A percentile compares a stretch with the other conserved stretches of the same genome.
Evolutionary conservation across 108 stramenopile genomes (phyloP).

Genomic region (Conticribra weissflogii): DNA sequence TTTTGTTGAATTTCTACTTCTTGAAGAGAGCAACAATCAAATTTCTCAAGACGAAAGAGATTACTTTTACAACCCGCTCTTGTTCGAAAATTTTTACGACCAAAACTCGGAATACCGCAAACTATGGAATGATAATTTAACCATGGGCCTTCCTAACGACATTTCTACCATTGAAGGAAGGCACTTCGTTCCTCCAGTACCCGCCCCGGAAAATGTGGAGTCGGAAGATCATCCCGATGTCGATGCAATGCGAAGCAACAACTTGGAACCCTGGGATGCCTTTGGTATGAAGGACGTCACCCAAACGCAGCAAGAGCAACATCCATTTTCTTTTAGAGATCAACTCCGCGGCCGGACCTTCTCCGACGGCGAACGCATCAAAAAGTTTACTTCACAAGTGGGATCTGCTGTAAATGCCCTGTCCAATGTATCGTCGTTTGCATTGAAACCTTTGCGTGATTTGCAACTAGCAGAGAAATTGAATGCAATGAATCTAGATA

Average conservation of each 20-base stretch:
- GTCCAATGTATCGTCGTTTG: conserved; percentile 31
- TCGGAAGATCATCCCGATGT: no score
- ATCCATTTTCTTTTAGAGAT: background rate
- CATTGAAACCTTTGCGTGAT: conserved; percentile 47
- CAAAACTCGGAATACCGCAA: conserved; percentile 59
- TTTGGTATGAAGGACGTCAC: no score
- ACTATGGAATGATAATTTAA: conserved; percentile 71
- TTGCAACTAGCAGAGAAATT: conserved; percentile 60
- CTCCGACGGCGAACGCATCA: conserved; percentile 29
- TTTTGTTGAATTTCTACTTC: conserved; percentile 58
- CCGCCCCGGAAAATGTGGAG: no score
- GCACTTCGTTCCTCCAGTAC: no score
- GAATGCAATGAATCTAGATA: conserved; percentile 60
- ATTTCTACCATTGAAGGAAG: no score
- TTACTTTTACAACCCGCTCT: conserved; percentile 9
- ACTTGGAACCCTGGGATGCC: no score
- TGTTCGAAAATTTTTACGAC: conserved; percentile 62
- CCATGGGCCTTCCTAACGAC: conserved; percentile 22
- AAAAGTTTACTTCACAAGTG: conserved; percentile 26
- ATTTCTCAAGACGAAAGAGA: conserved; percentile 46
- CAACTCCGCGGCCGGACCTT: conserved; percentile 6
- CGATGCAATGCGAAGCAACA: no score
- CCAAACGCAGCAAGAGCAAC: background rate
- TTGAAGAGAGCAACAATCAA: conserved; percentile 21
- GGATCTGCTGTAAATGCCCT: conserved; percentile 35